Base-by-base conservation (phyloP, 495 filamentous ascomycete species). In the Annulohypoxylon maeteangense region DNA sequence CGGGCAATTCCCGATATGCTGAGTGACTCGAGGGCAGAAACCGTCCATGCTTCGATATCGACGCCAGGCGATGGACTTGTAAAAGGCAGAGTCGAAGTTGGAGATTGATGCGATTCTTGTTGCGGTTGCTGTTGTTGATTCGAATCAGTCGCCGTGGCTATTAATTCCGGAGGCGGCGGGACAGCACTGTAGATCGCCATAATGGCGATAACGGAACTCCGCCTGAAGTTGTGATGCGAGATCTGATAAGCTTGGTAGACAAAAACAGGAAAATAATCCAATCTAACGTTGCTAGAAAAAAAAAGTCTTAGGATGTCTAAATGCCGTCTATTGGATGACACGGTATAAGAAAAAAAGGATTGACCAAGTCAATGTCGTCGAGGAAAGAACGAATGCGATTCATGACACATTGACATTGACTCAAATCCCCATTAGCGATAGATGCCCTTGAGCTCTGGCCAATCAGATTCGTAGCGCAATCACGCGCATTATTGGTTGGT, bases 31-130 rank as follows among this genome's bases (percentile, higher is more conserved):
- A 87, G 78, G 0, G 84, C 84, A 11, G 80, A 79, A 55, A 80
- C 62, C 25, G 82, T 84, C 86, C 85, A 87, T 32, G 85, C 68
- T 61, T 82, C 83, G 58, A 86, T 81, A 67, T 87, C 81, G 44
- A 83, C 73, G 42, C 54, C 22, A 14, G 66, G n/a, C 12, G 61
- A 20, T 25, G 58, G 22, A 53, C 16, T 67, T 32, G 61, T 16
- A 18, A 71, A n/a, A 22, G 48, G 48, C 16, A 54, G 8, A 22
- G 22, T 57, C 18, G 34, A 0, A 53, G 51, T 51, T 0, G 58
- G n/a, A 12, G 38, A 25, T 23, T 61, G 50, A 11, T 68, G 59
- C n/a, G 62, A 58, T 32, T 58, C 34, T 31, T 50, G 32, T 31
- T 75, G 38, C 18, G 65, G 55, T 20, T 68, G 72, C 36, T 73